Evolutionary conservation across 129 eudicot species (phyloP).

Genomic region (Chrysanthemum makinoi): DNA sequence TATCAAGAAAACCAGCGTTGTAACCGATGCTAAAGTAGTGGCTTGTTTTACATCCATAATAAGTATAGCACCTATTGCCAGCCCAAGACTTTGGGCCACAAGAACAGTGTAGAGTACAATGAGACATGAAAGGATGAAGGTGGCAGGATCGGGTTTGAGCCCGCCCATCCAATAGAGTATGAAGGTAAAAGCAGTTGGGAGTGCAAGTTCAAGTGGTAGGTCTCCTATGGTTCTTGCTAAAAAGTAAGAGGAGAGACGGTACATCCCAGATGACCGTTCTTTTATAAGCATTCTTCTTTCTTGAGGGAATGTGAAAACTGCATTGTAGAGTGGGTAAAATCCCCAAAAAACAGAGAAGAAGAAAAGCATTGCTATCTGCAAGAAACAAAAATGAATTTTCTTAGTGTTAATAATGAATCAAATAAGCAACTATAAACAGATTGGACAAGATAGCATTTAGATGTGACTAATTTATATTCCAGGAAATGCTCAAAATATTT

Average conservation of each 20-base stretch:
- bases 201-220: conserved; percentile 91
- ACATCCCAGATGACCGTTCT: conserved; percentile 96
- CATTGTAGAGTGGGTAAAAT: conserved; percentile 94
- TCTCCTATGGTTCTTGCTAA: conserved; percentile 91
- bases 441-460: not conserved
- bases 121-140: conserved; percentile 77
- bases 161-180: conserved; percentile 99
- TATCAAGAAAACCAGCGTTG: conserved; percentile 90
- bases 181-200: conserved; percentile 92
- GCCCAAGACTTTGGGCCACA: conserved; percentile 89
- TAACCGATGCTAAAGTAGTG: conserved; percentile 93
- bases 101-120: conserved; percentile 90
- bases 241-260: conserved; percentile 94
- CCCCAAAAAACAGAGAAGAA: conserved; percentile 99
- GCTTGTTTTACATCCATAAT: conserved; percentile 92
- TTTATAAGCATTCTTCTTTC: conserved; percentile 90
- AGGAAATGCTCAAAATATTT: no score
- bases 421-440: not conserved
- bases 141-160: conserved; percentile 70
- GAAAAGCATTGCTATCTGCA: conserved; percentile 94
- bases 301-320: conserved; percentile 98
- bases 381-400: not conserved
- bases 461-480: not conserved
- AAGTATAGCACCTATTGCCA: conserved; percentile 87
- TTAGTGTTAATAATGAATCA: not conserved